phyloP scores from a whole-genome alignment of 306 rosid species.

The Rosa rugosa region DNA sequence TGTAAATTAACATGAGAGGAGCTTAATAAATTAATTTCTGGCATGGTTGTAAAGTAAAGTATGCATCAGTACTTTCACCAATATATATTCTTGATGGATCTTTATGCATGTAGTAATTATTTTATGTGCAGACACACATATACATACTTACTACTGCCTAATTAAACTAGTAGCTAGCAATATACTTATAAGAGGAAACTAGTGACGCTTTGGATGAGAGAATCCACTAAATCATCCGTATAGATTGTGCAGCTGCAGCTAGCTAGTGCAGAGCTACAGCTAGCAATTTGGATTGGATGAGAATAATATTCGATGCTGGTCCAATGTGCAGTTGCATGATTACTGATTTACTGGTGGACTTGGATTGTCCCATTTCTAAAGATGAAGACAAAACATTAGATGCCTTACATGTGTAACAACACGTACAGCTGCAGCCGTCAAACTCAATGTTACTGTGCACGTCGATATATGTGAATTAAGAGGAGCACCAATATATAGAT shows the following conservation, averaged over 20 bases:
- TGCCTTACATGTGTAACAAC: conserved; percentile 27
- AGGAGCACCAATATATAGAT: not conserved
- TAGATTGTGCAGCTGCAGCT: not conserved
- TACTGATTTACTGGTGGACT: not conserved
- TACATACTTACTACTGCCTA: not conserved
- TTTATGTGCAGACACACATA: not conserved
- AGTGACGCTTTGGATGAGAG: not conserved
- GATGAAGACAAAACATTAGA: conserved; percentile 25
- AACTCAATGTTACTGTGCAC: conserved; percentile 8
- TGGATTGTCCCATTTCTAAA: conserved; percentile 17
- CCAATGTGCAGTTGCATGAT: conserved; percentile 6
- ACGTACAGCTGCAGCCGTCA: conserved; percentile 29
- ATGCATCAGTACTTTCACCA: not conserved
- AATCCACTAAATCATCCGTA: not conserved
- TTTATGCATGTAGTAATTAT: not conserved
- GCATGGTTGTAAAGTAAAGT: not conserved
- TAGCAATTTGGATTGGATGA: not conserved
- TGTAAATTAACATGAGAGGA: not conserved
- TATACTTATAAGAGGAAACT: not conserved
- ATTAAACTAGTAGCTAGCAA: not conserved
- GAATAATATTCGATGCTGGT: conserved; percentile 8
- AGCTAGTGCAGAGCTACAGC: not conserved
- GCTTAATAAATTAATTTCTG: not conserved
- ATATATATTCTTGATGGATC: not conserved
- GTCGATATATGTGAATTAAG: not conserved